Percentiles rank a stretch among this genome's conserved stretches.
Conservation (phyloP, 1,139 yeast species). For the Blastobotrys ciferrii region DNA sequence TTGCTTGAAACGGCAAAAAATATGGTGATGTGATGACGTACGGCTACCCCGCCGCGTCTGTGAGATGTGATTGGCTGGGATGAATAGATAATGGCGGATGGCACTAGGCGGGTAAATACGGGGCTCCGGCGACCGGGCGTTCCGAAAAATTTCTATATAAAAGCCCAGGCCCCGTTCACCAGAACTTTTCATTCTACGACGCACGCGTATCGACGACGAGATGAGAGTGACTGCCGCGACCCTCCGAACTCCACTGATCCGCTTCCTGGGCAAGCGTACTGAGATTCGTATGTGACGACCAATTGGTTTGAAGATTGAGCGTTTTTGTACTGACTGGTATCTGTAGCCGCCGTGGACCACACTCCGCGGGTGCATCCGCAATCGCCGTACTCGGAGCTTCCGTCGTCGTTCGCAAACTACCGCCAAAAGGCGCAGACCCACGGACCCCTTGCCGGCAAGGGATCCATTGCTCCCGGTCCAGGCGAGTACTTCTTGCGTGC, state of each 20-base stretch:
- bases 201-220: not conserved
- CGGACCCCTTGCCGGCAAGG: constrained; percentile 34
- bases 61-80: not conserved
- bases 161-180: too few species aligned
- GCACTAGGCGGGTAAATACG: constrained; percentile 9
- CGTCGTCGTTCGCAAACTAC: constrained; percentile 44
- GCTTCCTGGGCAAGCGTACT: constrained; percentile 42
- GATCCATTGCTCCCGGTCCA: constrained; percentile 41
- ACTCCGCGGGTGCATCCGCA: constrained; percentile 47
- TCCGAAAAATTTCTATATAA: not conserved
- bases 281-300: constrained; percentile 14
- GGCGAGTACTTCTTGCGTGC: constrained; percentile 59
- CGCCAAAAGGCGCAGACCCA: constrained; percentile 44
- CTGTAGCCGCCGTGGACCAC: constrained; percentile 34
- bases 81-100: not conserved
- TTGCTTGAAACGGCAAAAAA: not conserved
- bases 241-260: constrained; percentile 40
- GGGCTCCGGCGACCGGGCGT: not conserved
- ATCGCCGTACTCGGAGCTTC: constrained; percentile 46
- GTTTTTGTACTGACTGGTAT: too few species aligned
- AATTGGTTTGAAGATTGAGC: too few species aligned
- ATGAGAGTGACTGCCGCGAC: constrained; percentile 35
- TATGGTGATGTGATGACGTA: not conserved
- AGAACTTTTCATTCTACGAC: too few species aligned
- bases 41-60: not conserved